phyloP scores from a whole-genome alignment of 2,329 filamentous ascomycete species.

The Corinectria fuckeliana region DNA sequence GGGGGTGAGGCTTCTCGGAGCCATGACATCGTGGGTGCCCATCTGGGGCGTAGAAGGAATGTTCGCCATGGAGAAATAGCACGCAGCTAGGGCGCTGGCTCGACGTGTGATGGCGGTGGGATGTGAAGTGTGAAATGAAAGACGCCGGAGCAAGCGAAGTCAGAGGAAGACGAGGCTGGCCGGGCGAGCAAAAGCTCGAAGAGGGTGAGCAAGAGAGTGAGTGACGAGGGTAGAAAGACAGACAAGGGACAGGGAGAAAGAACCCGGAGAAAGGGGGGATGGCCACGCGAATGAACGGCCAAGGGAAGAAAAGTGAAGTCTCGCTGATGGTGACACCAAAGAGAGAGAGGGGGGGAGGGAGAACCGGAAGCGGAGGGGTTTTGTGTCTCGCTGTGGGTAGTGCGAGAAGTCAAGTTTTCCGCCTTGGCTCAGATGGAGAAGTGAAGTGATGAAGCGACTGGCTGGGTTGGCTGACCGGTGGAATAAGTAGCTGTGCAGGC shows the following conservation, averaged over 20 bases:
- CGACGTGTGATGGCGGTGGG: background rate
- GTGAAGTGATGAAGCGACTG: background rate
- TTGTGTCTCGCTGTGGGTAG: background rate
- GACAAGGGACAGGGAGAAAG: background rate
- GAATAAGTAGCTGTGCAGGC: background rate
- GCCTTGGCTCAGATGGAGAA: background rate
- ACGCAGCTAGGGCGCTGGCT: background rate
- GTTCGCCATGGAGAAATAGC: slow-evolving; percentile 18
- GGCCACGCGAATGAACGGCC: slow-evolving; percentile 19
- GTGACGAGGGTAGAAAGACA: background rate
- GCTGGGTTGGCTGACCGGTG: background rate
- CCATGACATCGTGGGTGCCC: slow-evolving; percentile 4
- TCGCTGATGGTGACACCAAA: slow-evolving; percentile 25
- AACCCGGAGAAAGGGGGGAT: slow-evolving; percentile 5
- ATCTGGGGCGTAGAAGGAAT: slow-evolving; percentile 19
- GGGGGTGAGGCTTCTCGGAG: background rate
- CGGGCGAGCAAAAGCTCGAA: background rate
- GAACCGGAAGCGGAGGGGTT: too few relatives aligned
- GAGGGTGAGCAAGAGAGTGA: background rate
- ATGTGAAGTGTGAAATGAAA: background rate
- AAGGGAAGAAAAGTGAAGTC: slow-evolving; percentile 1
- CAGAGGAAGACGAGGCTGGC: background rate
- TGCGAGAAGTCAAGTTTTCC: background rate
- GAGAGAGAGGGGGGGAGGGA: slow-evolving; percentile 12
- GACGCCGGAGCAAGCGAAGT: background rate